phyloP scores from a whole-genome alignment of 164 flowering plant genomes.

The Protea cynaroides region DNA sequence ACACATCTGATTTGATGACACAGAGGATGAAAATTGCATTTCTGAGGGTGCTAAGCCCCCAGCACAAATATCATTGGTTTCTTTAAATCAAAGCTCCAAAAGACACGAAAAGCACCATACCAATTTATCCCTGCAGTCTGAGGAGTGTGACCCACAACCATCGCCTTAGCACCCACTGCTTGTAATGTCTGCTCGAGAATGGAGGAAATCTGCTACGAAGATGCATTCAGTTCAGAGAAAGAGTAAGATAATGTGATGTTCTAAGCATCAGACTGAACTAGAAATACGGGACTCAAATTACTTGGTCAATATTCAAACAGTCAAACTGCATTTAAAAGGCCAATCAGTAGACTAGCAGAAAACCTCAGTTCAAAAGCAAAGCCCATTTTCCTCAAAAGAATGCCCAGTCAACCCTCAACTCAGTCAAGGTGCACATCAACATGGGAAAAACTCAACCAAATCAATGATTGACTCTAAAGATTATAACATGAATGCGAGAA shows the following conservation, averaged over 20 bases:
- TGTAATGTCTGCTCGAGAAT: constrained; percentile 66
- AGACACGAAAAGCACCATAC: constrained; percentile 26
- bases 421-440: not conserved
- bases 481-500: too few relatives aligned
- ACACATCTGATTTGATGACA: too few relatives aligned
- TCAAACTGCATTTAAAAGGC: too few relatives aligned
- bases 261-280: not conserved
- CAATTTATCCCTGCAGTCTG: constrained; percentile 76
- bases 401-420: not conserved
- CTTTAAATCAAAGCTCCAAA: constrained; percentile 1
- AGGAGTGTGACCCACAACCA: constrained; percentile 99
- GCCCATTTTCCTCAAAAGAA: too few relatives aligned
- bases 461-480: not conserved
- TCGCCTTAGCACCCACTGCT: constrained; percentile 75
- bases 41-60: too few relatives aligned
- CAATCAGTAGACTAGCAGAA: not conserved
- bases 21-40: too few relatives aligned
- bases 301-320: too few relatives aligned
- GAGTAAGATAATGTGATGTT: not conserved
- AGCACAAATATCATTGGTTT: not conserved
- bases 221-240: constrained; percentile 8
- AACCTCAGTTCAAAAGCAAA: too few relatives aligned
- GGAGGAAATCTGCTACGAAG: constrained; percentile 45
- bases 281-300: not conserved
- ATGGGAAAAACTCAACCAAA: not conserved